Conservation (phyloP, 2,329 filamentous ascomycete species). For the Xylariaceae sp. region DNA sequence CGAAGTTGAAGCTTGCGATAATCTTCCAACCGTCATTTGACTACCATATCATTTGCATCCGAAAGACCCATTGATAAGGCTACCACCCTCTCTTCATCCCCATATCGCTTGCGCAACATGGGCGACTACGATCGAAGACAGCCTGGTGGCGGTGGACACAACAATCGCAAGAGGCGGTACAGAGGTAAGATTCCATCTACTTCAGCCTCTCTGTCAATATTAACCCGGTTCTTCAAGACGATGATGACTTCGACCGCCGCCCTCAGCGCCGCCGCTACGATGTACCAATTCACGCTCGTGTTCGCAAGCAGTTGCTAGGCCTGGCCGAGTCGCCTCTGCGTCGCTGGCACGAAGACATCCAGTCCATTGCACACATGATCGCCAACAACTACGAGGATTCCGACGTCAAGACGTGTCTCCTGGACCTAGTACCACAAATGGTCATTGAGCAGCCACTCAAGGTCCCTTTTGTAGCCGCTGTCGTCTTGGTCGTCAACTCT, state of each 20-base stretch:
- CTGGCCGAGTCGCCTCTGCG: conserved; percentile 80
- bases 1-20: too few species aligned
- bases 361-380: conserved; percentile 69
- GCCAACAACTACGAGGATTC: conserved; percentile 83
- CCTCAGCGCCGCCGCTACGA: conserved; percentile 71
- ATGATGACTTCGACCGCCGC: conserved; percentile 73
- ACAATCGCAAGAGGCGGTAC: conserved; percentile 72
- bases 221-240: conserved; percentile 44
- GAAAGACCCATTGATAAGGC: too few species aligned
- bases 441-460: conserved; percentile 91
- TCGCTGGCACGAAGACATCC: conserved; percentile 73
- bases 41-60: too few species aligned
- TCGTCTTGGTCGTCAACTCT: conserved; percentile 74
- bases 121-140: conserved; percentile 56
- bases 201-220: conserved; percentile 2
- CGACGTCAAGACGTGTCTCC: conserved; percentile 68
- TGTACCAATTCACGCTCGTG: conserved; percentile 62
- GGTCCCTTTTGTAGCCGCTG: conserved; percentile 88
- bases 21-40: too few species aligned
- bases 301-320: conserved; percentile 73
- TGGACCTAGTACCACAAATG: conserved; percentile 70
- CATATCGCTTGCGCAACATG: conserved; percentile 33
- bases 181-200: conserved; percentile 55
- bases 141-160: conserved; percentile 30
- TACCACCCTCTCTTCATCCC: background rate